Percentiles rank a stretch among this genome's conserved stretches.
Evolutionary conservation across 2,329 filamentous ascomycete species (phyloP).

Genomic region (Geoglossum cookeanum): DNA sequence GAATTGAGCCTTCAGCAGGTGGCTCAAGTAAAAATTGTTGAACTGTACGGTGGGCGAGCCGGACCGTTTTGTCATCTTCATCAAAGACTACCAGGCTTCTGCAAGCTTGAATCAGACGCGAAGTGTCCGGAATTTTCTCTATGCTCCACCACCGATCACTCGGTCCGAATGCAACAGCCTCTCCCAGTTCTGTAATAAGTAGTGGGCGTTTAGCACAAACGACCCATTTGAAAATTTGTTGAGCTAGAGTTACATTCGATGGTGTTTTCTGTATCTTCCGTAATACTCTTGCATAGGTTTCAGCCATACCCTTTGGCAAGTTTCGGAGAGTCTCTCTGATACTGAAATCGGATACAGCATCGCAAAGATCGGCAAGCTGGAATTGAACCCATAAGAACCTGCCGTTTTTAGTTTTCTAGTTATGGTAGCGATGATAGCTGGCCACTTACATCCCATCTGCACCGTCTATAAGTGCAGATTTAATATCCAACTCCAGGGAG

Average conservation of each 20-base stretch:
- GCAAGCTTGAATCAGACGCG: slow-evolving; percentile 5
- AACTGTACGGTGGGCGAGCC: slow-evolving; percentile 9
- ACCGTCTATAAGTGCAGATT: neutral
- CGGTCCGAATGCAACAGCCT: slow-evolving; percentile 7
- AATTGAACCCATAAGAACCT: slow-evolving; percentile 7
- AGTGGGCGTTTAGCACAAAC: slow-evolving; percentile 7
- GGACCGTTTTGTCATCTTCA: slow-evolving; percentile 5
- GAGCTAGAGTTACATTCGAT: neutral
- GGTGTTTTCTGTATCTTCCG: slow-evolving; percentile 3
- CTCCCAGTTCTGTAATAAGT: slow-evolving; percentile 6
- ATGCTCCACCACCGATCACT: slow-evolving; percentile 5
- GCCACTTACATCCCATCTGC: slow-evolving; percentile 5
- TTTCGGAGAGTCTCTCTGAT: slow-evolving; percentile 4
- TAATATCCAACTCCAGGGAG: slow-evolving; percentile 4
- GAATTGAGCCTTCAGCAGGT: neutral
- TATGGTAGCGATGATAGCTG: neutral
- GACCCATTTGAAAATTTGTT: slow-evolving; percentile 6
- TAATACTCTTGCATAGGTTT: slow-evolving; percentile 6
- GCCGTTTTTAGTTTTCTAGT: neutral
- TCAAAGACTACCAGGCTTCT: slow-evolving; percentile 7
- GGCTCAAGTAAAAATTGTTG: slow-evolving; percentile 6
- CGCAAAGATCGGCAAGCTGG: slow-evolving; percentile 6
- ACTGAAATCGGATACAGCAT: slow-evolving; percentile 4
- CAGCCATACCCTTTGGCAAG: slow-evolving; percentile 5
- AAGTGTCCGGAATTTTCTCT: slow-evolving; percentile 7